Evolutionary conservation across 768 basidiomycete genomes (phyloP), one percentile per base, ranked within the genome.

Genomic region (Trametes elegans): DNA sequence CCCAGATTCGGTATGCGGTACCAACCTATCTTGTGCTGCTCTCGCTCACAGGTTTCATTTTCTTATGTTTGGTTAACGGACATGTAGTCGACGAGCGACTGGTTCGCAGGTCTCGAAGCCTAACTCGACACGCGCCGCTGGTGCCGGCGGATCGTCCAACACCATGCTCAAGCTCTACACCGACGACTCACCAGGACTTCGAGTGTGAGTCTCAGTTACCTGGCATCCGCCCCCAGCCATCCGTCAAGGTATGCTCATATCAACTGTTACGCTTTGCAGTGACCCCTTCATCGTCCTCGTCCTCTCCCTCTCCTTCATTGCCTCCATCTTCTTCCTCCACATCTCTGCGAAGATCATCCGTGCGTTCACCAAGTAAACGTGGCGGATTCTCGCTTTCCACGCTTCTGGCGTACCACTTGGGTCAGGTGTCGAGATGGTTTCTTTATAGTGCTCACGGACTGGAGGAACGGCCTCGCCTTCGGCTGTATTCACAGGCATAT

Each of bases 121-220:
- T 23, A 94, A 93, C 68, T 95, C 93, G 1, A 71, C 87, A 27
- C 87, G 95, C 55, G 87, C 93, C 35, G 93, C 95, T 24, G 94
- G 96, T 36, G 93, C 93, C 54, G 97, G 97, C 49, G 97, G 97
- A 50, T 94, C 91, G 32, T 92, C 88, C 54, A 96, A 93, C 76
- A 99, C 97, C 53, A 98, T 99, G 97, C 83, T 99, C 67, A 93
- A 92, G 75, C 80, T 99, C 4, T 98, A 98, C 83, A 98, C 97
- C 34, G 96, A 98, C 69, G 97, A 98, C 68, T 95, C 95, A 55
- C 93, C 92, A 42, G 97, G 97, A 21, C 81, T 99, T 50, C 85
- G 94, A 80, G 93, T 99, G 97, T 98, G 70, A 70, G 94, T 88
- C 32, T 42, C 49, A 44, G 35, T 34, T 40, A 56, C 8, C 23